Conservation (phyloP, 495 filamentous ascomycete genomes). For the Lophiotrema nucula region DNA sequence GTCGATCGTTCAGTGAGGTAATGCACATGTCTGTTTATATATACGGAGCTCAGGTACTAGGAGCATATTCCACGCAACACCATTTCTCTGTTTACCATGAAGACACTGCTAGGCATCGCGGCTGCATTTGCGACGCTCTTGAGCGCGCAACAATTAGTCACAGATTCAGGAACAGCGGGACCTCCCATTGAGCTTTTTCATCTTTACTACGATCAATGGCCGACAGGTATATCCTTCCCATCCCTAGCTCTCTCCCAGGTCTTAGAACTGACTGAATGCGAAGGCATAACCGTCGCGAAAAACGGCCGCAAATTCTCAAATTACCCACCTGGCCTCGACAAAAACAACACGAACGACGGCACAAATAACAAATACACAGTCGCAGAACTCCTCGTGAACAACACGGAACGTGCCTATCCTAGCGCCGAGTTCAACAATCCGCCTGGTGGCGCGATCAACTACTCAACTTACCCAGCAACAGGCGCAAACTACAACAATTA, state of each 20-base stretch:
- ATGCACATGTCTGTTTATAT: no score
- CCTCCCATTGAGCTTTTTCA: slow-evolving; percentile 37
- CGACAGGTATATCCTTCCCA: slow-evolving; percentile 31
- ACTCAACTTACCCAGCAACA: slow-evolving; percentile 42
- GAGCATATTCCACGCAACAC: no score
- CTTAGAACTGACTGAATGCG: background rate
- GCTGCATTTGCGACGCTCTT: background rate
- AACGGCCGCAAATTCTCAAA: slow-evolving; percentile 48
- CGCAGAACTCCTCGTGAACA: slow-evolving; percentile 45
- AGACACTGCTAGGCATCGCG: no score
- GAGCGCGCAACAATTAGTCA: background rate
- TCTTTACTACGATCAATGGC: slow-evolving; percentile 41
- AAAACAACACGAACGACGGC: slow-evolving; percentile 40
- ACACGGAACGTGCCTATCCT: slow-evolving; percentile 46
- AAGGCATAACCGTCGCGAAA: slow-evolving; percentile 45
- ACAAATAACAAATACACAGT: slow-evolving; percentile 43
- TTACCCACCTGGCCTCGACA: slow-evolving; percentile 47
- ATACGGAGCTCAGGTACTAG: no score
- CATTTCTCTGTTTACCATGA: no score
- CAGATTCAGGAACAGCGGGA: slow-evolving; percentile 22
- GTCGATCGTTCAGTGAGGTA: no score
- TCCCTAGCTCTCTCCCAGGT: background rate
- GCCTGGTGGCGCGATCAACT: slow-evolving; percentile 49
- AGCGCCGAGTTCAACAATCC: slow-evolving; percentile 45
- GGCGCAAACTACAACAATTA: slow-evolving; percentile 46